These are phyloP conservation scores for Pseudopithomyces maydicus DNA, from an alignment of 2,329 filamentous ascomycete species.

Conservation along the genomic window DNA sequence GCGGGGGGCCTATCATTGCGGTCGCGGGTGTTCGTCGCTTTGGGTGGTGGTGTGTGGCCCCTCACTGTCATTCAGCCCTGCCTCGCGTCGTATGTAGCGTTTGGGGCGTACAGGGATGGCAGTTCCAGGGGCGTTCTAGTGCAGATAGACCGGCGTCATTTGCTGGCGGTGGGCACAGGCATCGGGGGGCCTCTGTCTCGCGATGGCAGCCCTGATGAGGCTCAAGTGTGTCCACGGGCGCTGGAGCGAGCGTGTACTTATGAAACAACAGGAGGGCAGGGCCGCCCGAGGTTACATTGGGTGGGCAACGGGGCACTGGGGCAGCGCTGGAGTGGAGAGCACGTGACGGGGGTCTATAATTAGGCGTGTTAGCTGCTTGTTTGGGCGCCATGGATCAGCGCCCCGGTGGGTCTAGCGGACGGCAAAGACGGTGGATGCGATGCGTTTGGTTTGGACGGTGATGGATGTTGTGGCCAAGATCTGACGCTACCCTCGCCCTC, in stretches of 20 bases:
- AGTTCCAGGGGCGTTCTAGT: constrained; percentile 18
- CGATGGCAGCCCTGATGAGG: too few species aligned
- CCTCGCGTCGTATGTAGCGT: constrained; percentile 4
- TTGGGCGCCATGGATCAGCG: constrained; percentile 9
- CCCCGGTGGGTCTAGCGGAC: constrained; percentile 1
- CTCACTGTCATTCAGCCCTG: constrained; percentile 3
- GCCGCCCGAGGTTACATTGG: constrained; percentile 1
- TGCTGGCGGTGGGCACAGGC: constrained; percentile 7
- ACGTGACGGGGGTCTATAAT: constrained; percentile 2
- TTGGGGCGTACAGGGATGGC: constrained; percentile 15
- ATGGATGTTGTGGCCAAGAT: constrained; percentile 1
- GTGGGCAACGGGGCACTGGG: not conserved
- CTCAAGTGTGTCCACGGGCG: not conserved
- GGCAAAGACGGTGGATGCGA: not conserved
- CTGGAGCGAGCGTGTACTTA: not conserved
- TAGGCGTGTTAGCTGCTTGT: constrained; percentile 2
- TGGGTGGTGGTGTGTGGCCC: constrained; percentile 4
- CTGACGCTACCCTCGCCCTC: not conserved
- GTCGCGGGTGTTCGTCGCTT: not conserved
- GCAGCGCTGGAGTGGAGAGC: not conserved
- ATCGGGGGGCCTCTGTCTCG: not conserved
- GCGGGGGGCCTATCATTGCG: not conserved
- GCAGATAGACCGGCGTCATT: constrained; percentile 8
- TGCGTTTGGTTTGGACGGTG: not conserved
- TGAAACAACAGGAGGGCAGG: not conserved